Conservation (phyloP, 306 rosid genomes). For the Gynostemma pentaphyllum region DNA sequence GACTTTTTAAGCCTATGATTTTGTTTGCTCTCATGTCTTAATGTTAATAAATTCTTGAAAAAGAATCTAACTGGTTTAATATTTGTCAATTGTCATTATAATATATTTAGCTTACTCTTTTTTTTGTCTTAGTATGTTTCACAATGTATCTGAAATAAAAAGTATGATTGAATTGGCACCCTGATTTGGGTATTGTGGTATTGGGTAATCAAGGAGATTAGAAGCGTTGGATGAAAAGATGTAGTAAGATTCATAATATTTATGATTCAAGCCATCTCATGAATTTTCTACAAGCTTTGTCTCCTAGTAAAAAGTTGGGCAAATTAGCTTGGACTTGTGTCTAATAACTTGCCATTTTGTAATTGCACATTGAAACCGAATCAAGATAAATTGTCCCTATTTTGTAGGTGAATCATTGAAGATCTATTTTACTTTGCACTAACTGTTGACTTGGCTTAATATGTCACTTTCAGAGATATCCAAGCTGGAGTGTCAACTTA, state of each 20-base stretch:
- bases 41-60: too few species aligned
- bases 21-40: too few species aligned
- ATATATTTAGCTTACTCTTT: too few species aligned
- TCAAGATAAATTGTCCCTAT: slow-evolving; percentile 5
- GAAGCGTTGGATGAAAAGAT: too few species aligned
- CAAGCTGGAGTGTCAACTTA: slow-evolving; percentile 74
- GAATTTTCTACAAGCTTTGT: not conserved
- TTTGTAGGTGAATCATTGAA: not conserved
- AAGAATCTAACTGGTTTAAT: too few species aligned
- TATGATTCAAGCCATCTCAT: not conserved
- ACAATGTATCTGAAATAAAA: not conserved
- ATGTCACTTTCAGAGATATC: slow-evolving; percentile 42
- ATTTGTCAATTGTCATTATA: too few species aligned
- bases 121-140: not conserved
- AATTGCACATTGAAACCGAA: too few species aligned
- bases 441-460: not conserved
- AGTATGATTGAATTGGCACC: too few species aligned
- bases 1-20: too few species aligned
- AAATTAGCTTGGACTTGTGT: not conserved
- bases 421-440: not conserved
- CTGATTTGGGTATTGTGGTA: not conserved
- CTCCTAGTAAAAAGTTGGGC: not conserved
- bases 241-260: not conserved
- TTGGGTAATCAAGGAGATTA: not conserved
- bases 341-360: not conserved